Evolutionary conservation across 441 rosid genomes (phyloP), one percentile per base, ranked within the genome.

Genomic region (Gossypium laxum): DNA sequence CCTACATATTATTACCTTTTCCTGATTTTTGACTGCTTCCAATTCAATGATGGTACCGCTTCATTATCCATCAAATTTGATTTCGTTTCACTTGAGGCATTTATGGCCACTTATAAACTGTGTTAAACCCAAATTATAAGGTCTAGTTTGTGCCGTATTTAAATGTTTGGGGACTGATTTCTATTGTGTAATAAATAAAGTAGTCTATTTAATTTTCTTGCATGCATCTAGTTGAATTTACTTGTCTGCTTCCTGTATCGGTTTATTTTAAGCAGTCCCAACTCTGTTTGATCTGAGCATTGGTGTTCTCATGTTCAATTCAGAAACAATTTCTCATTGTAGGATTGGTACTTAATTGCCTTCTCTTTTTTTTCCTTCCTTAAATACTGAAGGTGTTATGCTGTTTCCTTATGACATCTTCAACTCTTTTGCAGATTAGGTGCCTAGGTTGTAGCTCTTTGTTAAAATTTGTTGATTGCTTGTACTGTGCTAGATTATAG

Each of bases 1-100:
- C 51, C 26, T 62, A 18, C 32, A 14, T 17, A 67, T 28, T 67
- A 24, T 55, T 70, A 18, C 21, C 30, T 57, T 69, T 59, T 78
- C 43, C 61, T 41, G 60, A 34, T 75, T 61, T 76, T 34, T 18
- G 26, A 14, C 21, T 30, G n/a, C 41, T 67, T 72, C 43, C 0
- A 8, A 64, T 70, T 17, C n/a, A 41, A 38, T 5, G 66, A 41
- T 48, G 71, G 50, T 18, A 59, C 65, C 19, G 41, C 54, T 55
- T 51, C 17, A n/a, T 7, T 24, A 19, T 24, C 18, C 34, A 24
- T 63, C 30, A 38, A 38, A 34, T 52, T 28, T 21, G 19, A 11
- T 63, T 17, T 15, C 17, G 14, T 67, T 3, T 47, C 47, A 30
- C 7, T 58, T 60, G 45, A 50, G 34, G 1, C 41, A 41, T 57